Evolutionary conservation across 331 rosid species (phyloP).

Genomic region (Malus hybrid): DNA sequence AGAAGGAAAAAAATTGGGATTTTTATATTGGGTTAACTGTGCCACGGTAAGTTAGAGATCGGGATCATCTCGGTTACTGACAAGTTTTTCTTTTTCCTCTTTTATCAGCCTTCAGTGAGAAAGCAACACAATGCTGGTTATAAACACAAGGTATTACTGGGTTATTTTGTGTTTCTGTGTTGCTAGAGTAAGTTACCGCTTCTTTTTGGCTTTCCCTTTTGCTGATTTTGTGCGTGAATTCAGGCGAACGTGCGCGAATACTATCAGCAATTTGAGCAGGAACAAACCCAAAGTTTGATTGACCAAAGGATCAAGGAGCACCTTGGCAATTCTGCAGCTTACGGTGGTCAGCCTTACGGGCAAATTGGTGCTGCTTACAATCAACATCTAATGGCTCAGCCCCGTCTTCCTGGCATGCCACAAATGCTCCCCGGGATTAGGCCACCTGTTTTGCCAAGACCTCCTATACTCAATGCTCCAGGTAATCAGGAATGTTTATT

Average conservation of each 20-base stretch:
- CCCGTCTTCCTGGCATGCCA: conserved; percentile 59
- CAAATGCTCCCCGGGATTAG: conserved; percentile 63
- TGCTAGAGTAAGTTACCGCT: neutral
- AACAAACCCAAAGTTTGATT: conserved; percentile 87
- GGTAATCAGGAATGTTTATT: conserved; percentile 32
- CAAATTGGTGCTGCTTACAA: conserved; percentile 87
- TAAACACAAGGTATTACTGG: conserved; percentile 67
- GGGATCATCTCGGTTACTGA: neutral
- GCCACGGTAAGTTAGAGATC: neutral
- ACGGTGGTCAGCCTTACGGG: conserved; percentile 23
- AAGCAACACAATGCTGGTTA: conserved; percentile 98
- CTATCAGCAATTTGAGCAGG: conserved; percentile 96
- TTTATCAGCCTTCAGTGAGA: conserved; percentile 86
- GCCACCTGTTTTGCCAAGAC: conserved; percentile 83
- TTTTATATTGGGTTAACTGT: neutral
- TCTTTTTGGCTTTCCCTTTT: neutral
- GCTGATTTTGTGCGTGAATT: neutral
- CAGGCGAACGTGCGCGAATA: conserved; percentile 88
- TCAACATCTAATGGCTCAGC: conserved; percentile 67
- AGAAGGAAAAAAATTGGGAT: neutral
- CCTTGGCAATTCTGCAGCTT: conserved; percentile 90
- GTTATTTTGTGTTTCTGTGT: neutral
- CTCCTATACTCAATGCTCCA: conserved; percentile 65
- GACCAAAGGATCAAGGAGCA: conserved; percentile 96
- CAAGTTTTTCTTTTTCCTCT: neutral